Evolutionary conservation across 257 asterid genomes (phyloP), one percentile per base, ranked within the genome.

Genomic region (Misopates orontium): DNA sequence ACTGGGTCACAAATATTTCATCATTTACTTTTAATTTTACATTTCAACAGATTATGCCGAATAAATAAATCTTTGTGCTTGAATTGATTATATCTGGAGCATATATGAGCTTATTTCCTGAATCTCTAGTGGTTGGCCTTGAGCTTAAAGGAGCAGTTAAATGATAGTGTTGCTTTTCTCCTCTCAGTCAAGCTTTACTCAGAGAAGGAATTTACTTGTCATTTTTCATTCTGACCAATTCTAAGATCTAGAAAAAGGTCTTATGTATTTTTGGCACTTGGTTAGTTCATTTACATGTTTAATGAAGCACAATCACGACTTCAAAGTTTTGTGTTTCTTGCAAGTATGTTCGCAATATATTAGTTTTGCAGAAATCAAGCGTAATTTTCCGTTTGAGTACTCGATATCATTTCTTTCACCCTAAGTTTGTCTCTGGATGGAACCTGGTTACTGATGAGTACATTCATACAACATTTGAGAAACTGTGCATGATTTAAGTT

Each of bases 371-470:
- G 59, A 8, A 64, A 20, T 10, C 19, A n/a, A 40, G 20, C 16
- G 2, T 54, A 23, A 4, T 22, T 23, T 23, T 22, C 21, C 10
- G 4, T 48, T 48, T 16, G 1, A 48, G 18, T 57, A 49, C 68
- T 59, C 39, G n/a, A 60, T 18, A 28, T 10, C 53, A 31, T 51
- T 36, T 40, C 36, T 51, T 52, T 39, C 48, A 39, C 9, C 59
- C 56, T 16, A 40, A 25, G 47, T 51, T 50, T 71, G 54, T 51
- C 48, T 71, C 19, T 21, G 28, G 13, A 14, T 8, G 20, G 50
- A 20, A 20, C 39, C 56, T 19, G 62, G 9, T 60, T 52, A 41
- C 21, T 60, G 59, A 25, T 14, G 48, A 56, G 28, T 11, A 6
- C 22, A 21, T 56, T 9, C 39, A 55, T 18, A 39, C 39, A 49